A percentile compares a stretch with the other conserved stretches of the same genome.
These are phyloP conservation scores for Centella asiatica DNA, from an alignment of 129 eudicot species.

Conservation along the genomic window DNA sequence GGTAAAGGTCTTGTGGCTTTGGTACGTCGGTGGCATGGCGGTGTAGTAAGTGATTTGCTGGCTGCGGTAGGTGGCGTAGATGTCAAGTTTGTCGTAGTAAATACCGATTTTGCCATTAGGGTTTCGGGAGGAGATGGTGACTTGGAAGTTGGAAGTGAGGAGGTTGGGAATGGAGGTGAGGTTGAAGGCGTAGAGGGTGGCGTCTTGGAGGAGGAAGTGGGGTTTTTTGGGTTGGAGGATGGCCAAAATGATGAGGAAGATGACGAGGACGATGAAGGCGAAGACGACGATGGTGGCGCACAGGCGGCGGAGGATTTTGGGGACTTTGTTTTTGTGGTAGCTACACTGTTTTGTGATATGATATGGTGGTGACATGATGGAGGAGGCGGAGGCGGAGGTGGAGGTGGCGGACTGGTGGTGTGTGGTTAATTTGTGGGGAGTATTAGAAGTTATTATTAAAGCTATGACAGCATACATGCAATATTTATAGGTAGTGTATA, in stretches of 20 bases:
- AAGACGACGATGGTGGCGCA: slow-evolving; percentile 16
- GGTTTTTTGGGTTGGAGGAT: slow-evolving; percentile 36
- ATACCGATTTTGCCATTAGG: slow-evolving; percentile 1
- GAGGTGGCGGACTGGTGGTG: not conserved
- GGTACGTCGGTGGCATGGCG: slow-evolving; percentile 51
- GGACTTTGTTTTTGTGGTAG: slow-evolving; percentile 6
- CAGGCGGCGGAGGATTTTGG: slow-evolving; percentile 11
- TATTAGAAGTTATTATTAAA: too few species aligned
- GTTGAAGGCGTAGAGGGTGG: slow-evolving; percentile 19
- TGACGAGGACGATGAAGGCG: slow-evolving; percentile 16
- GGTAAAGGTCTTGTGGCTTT: slow-evolving; percentile 50
- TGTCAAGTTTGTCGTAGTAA: slow-evolving; percentile 19
- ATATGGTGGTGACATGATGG: slow-evolving; percentile 10
- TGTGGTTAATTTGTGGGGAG: not conserved
- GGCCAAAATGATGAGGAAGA: slow-evolving; percentile 28
- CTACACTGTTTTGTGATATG: slow-evolving; percentile 16
- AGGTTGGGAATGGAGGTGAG: slow-evolving; percentile 7
- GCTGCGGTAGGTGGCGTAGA: slow-evolving; percentile 54
- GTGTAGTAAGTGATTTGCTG: slow-evolving; percentile 77
- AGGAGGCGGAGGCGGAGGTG: not conserved
- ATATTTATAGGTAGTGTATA: too few species aligned
- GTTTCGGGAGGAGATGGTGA: slow-evolving; percentile 8
- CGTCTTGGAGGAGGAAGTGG: slow-evolving; percentile 28
- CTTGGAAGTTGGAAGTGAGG: slow-evolving; percentile 11
- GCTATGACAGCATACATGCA: too few species aligned